A percentile compares a stretch with the other conserved stretches of the same genome.
Evolutionary conservation across 306 rosid genomes (phyloP).

Genomic region (Fragaria ananassa): DNA sequence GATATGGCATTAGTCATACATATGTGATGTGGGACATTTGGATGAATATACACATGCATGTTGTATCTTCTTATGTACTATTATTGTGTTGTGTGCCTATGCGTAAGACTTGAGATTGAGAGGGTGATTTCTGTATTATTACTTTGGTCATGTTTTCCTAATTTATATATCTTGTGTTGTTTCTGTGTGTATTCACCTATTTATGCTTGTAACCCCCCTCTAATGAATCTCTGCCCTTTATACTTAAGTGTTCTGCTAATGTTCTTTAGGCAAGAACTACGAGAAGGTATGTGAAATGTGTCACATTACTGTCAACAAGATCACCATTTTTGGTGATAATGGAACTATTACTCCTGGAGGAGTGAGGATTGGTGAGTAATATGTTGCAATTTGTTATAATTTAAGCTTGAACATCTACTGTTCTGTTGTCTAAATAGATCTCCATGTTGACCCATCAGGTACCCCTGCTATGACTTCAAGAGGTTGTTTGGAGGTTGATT

Average conservation of each 20-base stretch:
- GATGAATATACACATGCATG: too few relatives aligned
- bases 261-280: conserved; percentile 61
- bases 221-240: too few relatives aligned
- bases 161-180: too few relatives aligned
- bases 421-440: neutral
- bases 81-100: too few relatives aligned
- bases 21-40: too few relatives aligned
- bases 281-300: conserved; percentile 89
- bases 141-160: neutral
- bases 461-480: conserved; percentile 98
- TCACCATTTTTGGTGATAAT: conserved; percentile 75
- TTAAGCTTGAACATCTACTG: conserved; percentile 10
- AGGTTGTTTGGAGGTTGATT: conserved; percentile 90
- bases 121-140: too few relatives aligned
- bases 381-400: neutral
- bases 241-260: neutral
- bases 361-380: conserved; percentile 75
- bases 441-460: conserved; percentile 44
- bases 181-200: too few relatives aligned
- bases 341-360: conserved; percentile 83
- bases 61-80: too few relatives aligned
- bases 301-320: conserved; percentile 84
- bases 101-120: too few relatives aligned
- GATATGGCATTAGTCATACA: too few relatives aligned
- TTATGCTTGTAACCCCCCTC: too few relatives aligned